Evolutionary conservation across 345 rosid species (phyloP), one percentile per base, ranked within the genome.

Genomic region (Linum lewisii): DNA sequence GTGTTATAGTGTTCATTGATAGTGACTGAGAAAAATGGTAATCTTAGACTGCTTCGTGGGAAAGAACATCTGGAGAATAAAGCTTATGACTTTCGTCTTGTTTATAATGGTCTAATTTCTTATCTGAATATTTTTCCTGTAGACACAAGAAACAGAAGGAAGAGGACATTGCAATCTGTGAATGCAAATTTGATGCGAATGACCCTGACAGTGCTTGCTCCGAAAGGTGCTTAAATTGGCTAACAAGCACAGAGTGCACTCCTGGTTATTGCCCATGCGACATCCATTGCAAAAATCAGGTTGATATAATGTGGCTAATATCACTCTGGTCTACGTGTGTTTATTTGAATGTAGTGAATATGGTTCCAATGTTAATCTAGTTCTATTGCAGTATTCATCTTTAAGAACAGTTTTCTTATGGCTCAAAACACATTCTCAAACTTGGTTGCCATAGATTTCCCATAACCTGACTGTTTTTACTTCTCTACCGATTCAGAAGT

Each of bases 121-220:
- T 3, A 20, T 38, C 44, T 56, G 26, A 54, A 26, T 38, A n/a
- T 23, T 66, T 62, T 59, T 65, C 18, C 45, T 57, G 21, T 63
- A 93, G 98, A 73, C 97, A 89, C 68, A 87, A 73, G 83, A 89
- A 81, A 73, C 95, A 89, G 77, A 85, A 82, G 76, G 97, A 93
- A 62, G 97, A 93, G 75, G 99, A 93, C 66, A 84, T 87, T 63
- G 88, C 95, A 25, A 74, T 85, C 37, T 93, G 97, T 2, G 92
- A 74, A 42, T 87, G 97, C 79, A 87, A 73, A 75, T 79, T 79
- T 66, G 80, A 84, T 79, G 74, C 70, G 18, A 76, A 76, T 66
- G 84, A 82, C 61, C 88, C 80, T 62, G 91, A 82, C 50, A 87
- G 85, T 75, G 79, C 95, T 0, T 93, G 97, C 65, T 95, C 91